These are phyloP conservation scores for Ceriops decandra DNA, from an alignment of 345 rosid species.

Conservation along the genomic window DNA sequence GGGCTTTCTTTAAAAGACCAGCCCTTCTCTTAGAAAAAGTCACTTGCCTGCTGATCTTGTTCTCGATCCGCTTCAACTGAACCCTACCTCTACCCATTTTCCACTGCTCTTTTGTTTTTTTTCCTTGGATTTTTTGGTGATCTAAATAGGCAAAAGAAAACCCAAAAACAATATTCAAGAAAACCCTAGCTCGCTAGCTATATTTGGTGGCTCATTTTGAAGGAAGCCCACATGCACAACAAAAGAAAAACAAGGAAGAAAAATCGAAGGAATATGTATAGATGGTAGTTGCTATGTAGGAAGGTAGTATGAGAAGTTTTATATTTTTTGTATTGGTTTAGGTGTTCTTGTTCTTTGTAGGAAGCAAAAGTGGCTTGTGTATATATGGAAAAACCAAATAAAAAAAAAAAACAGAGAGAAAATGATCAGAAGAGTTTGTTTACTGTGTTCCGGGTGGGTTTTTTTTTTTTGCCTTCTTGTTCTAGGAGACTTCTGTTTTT, in stretches of 20 bases:
- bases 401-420: not conserved
- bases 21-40: constrained; percentile 81
- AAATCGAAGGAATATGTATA: constrained; percentile 2
- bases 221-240: not conserved
- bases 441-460: not conserved
- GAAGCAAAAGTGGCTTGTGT: constrained; percentile 9
- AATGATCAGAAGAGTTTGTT: not conserved
- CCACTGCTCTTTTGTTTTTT: not conserved
- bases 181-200: constrained; percentile 23
- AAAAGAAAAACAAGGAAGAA: not conserved
- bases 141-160: not conserved
- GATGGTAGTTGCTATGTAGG: not conserved
- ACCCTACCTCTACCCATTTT: constrained; percentile 91
- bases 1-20: constrained; percentile 79
- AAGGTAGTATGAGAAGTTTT: constrained; percentile 25
- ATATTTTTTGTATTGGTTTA: constrained; percentile 30
- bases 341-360: constrained; percentile 8
- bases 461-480: too few relatives aligned
- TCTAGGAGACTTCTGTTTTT: not conserved
- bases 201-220: not conserved
- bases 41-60: constrained; percentile 87
- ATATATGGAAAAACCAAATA: constrained; percentile 3
- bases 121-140: not conserved
- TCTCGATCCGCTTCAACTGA: constrained; percentile 84
- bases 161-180: not conserved